Evolutionary conservation across 257 asterid species (phyloP), one percentile per base, ranked within the genome.

Genomic region (Lycium ferocissimum): DNA sequence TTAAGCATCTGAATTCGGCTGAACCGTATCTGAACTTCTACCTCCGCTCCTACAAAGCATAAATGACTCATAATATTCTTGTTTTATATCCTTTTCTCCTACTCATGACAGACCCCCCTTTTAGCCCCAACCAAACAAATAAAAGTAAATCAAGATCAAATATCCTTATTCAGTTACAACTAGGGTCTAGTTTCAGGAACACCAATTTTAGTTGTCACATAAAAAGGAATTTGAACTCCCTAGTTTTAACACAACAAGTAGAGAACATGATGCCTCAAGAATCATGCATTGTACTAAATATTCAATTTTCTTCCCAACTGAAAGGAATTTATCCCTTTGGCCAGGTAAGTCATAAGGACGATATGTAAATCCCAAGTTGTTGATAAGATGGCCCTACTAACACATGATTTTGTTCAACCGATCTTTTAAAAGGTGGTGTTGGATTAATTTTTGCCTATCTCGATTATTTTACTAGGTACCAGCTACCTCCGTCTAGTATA

Each of bases 371-470:
- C 49, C 40, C 51, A 81, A 22, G 56, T 70, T 81, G 87, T 56
- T 81, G 85, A 81, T 85, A 69, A 71, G 75, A 58, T 82, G 87
- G 59, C 62, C 87, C 88, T 70, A 85, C 85, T 54, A 76, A 62
- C 73, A 81, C 84, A 80, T 80, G 72, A 59, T 81, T 47, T 45
- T 81, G 58, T 49, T 18, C 84, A 20, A 37, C 45, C 14, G 3
- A 6, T 22, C 35, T 33, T 15, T 70, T 37, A n/a, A 9, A 78
- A 51, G 63, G 10, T 51, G 83, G 35, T 79, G 53, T 56, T 40
- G 45, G 11, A 38, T 70, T 13, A 70, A 17, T 7, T 70, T 70
- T 70, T 70, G 5, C 11, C 26, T 38, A 17, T 70, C 14, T 70
- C 78, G 33, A 70, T 0, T 17, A 38, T 8, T 38, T 70, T 38